Conservation (phyloP, 2,329 filamentous ascomycete genomes). For the Neopestalotiopsis rosae region DNA sequence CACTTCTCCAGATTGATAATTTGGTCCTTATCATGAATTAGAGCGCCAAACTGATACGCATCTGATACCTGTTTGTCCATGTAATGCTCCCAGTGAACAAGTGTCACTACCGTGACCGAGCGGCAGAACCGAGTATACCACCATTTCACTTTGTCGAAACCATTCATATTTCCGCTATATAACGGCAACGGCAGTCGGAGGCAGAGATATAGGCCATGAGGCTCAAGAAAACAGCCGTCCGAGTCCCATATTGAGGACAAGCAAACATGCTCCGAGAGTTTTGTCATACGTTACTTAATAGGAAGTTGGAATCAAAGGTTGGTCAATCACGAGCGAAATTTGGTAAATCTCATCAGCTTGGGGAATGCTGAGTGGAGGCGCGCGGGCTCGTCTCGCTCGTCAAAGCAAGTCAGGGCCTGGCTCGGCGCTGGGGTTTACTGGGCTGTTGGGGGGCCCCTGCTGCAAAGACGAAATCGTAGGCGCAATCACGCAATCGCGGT, state of each 20-base stretch:
- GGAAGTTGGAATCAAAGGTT: not conserved
- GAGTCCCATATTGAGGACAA: not conserved
- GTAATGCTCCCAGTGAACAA: not conserved
- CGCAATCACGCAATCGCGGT: constrained; percentile 12
- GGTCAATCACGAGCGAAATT: constrained; percentile 10
- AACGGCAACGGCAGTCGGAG: not conserved
- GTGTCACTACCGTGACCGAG: no score
- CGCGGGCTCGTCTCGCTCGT: not conserved
- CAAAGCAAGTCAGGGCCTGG: not conserved
- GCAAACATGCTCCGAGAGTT: not conserved
- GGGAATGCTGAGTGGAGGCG: not conserved
- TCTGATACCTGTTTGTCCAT: not conserved
- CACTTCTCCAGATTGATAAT: not conserved
- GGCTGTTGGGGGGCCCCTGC: not conserved
- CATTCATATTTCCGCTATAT: not conserved
- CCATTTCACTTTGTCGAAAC: not conserved
- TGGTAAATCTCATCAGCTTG: constrained; percentile 6
- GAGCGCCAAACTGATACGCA: not conserved
- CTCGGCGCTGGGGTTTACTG: constrained; percentile 4
- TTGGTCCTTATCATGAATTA: not conserved
- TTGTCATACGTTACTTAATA: constrained; percentile 10
- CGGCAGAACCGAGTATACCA: not conserved
- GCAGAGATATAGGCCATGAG: not conserved
- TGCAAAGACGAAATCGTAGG: constrained; percentile 13
- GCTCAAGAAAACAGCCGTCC: not conserved